Percentiles rank a stretch among this genome's conserved stretches.
Conservation (phyloP, 177 flowering plant species). For the Vitis hybrid region DNA sequence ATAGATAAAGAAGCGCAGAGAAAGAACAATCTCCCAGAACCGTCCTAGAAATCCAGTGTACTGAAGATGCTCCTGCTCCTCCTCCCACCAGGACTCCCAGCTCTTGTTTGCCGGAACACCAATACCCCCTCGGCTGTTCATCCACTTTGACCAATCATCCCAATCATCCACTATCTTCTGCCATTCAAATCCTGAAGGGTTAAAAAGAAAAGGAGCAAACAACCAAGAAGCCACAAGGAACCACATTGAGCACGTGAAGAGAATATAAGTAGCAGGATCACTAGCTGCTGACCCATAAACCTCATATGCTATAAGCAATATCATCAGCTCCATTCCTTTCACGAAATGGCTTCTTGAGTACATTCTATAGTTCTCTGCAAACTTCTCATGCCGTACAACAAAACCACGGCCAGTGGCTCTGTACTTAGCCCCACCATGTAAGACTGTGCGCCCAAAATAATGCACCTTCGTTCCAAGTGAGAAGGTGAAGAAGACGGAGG, state of each 20-base stretch:
- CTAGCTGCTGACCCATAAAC: conserved; percentile 55
- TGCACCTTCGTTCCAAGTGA: conserved; percentile 95
- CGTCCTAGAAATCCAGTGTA: conserved; percentile 74
- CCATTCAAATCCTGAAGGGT: conserved; percentile 99
- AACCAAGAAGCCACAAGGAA: conserved; percentile 85
- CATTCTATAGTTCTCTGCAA: conserved; percentile 95
- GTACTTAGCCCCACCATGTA: conserved; percentile 99
- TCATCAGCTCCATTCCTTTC: conserved; percentile 82
- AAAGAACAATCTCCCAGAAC: conserved; percentile 75
- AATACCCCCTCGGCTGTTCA: conserved; percentile 84
- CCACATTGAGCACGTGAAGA: conserved; percentile 82
- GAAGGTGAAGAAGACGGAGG: conserved; percentile 95
- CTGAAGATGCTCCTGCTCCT: conserved; percentile 90
- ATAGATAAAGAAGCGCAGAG: conserved; percentile 84
- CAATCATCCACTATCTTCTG: conserved; percentile 97
- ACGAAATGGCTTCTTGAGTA: conserved; percentile 97
- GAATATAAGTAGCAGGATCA: conserved; percentile 35
- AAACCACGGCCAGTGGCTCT: conserved; percentile 99
- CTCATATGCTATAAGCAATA: conserved; percentile 69
- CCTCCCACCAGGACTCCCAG: conserved; percentile 99
- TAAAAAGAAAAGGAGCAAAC: conserved; percentile 94
- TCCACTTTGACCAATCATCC: conserved; percentile 99
- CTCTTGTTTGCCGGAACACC: conserved; percentile 97
- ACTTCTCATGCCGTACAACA: conserved; percentile 95
- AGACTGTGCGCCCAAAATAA: conserved; percentile 87